These are phyloP conservation scores for Trifolium dubium DNA, from an alignment of 306 rosid genomes.

Conservation along the genomic window DNA sequence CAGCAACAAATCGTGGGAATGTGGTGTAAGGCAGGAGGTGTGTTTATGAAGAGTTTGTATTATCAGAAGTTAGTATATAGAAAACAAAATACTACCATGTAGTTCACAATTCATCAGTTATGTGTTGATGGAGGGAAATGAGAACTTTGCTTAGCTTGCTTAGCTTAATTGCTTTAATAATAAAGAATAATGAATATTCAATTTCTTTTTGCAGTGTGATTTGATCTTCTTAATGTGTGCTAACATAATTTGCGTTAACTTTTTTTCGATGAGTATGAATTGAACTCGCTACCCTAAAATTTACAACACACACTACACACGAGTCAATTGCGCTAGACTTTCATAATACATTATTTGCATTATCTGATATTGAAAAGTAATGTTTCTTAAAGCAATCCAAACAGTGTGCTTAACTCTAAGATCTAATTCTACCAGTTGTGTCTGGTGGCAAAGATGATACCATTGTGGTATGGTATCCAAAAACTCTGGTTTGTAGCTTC, in stretches of 20 bases:
- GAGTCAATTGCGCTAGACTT: no score
- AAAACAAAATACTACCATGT: neutral
- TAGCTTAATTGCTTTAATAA: conserved; percentile 11
- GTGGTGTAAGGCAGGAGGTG: conserved; percentile 46
- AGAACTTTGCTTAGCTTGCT: conserved; percentile 21
- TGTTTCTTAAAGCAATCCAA: neutral
- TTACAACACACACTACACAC: no score
- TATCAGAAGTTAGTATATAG: conserved; percentile 6
- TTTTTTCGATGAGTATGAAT: no score
- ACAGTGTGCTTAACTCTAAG: neutral
- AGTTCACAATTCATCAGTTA: conserved; percentile 1
- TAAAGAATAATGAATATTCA: conserved; percentile 18
- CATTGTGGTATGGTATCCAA: no score
- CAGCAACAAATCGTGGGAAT: conserved; percentile 56
- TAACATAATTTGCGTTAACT: no score
- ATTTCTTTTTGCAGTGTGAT: neutral
- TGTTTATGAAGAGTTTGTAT: conserved; percentile 6
- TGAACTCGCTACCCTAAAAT: no score
- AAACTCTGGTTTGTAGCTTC: no score
- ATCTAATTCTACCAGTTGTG: neutral
- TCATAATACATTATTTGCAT: neutral
- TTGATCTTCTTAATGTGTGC: neutral
- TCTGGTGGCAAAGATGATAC: neutral
- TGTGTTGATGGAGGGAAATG: conserved; percentile 32
- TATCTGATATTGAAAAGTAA: neutral